These are phyloP conservation scores for Volvox carteri DNA, from an alignment of 163 green algal genomes.

Conservation along the genomic window DNA sequence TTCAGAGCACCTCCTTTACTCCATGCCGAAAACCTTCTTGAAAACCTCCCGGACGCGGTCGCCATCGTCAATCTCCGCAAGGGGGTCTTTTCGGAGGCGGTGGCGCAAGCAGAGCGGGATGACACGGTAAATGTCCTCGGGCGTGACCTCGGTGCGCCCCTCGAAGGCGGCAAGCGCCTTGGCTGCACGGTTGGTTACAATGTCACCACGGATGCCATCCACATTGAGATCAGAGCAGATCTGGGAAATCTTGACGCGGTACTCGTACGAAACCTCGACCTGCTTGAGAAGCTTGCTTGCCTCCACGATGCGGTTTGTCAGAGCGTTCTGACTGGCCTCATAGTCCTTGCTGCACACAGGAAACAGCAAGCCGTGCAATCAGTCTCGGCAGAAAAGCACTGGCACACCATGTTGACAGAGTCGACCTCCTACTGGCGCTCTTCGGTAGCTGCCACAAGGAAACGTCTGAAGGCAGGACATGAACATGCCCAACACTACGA, in stretches of 20 bases:
- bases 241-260: conserved; percentile 84
- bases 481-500: too few relatives aligned
- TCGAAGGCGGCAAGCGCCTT: conserved; percentile 90
- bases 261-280: conserved; percentile 75
- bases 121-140: conserved; percentile 90
- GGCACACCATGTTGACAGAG: too few relatives aligned
- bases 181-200: conserved; percentile 91
- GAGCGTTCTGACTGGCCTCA: conserved; percentile 67
- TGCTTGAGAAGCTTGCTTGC: conserved; percentile 79
- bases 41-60: conserved; percentile 74
- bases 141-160: conserved; percentile 69
- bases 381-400: too few relatives aligned
- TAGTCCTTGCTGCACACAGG: conserved; percentile 54
- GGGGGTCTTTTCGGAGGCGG: conserved; percentile 94
- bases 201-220: conserved; percentile 97
- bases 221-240: conserved; percentile 89
- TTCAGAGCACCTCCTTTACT: conserved; percentile 59
- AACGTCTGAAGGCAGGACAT: too few relatives aligned
- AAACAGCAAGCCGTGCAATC: too few relatives aligned
- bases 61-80: conserved; percentile 91
- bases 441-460: too few relatives aligned
- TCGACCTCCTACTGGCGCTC: too few relatives aligned
- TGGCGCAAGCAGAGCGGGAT: conserved; percentile 92
- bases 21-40: conserved; percentile 76
- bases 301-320: conserved; percentile 82